Percentiles rank a stretch among this genome's conserved stretches.
Conservation (phyloP, 1,139 yeast genomes). For the Maudiozyma humilis region DNA sequence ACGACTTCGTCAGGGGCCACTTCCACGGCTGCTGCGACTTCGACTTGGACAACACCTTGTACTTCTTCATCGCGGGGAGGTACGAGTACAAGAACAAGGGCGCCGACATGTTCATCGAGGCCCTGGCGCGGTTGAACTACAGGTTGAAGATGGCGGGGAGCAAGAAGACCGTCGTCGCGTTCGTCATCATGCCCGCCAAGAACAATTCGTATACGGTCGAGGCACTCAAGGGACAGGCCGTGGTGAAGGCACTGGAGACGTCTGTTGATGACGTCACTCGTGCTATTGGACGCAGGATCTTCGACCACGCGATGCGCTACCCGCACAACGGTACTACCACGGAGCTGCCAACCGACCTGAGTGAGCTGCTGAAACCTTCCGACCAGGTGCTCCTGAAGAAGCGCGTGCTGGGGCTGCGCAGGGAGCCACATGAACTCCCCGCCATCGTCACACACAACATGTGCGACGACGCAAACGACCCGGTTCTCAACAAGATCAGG, state of each 20-base stretch:
- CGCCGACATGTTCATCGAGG: slow-evolving; percentile 88
- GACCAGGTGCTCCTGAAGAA: slow-evolving; percentile 87
- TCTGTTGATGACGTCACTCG: slow-evolving; percentile 85
- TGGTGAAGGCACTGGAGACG: slow-evolving; percentile 79
- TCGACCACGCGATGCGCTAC: slow-evolving; percentile 83
- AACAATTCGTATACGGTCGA: slow-evolving; percentile 93
- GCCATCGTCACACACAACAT: slow-evolving; percentile 98
- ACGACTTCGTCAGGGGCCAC: slow-evolving; percentile 93
- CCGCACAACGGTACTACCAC: slow-evolving; percentile 48
- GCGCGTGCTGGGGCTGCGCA: slow-evolving; percentile 82
- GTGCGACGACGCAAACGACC: slow-evolving; percentile 87
- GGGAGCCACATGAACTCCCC: slow-evolving; percentile 77
- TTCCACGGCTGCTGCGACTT: slow-evolving; percentile 95
- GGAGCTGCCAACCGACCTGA: slow-evolving; percentile 52
- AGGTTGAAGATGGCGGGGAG: slow-evolving; percentile 73
- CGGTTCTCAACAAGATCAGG: slow-evolving; percentile 85
- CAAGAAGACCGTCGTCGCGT: slow-evolving; percentile 92
- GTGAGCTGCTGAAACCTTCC: slow-evolving; percentile 76
- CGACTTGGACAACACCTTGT: slow-evolving; percentile 85
- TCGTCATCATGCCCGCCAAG: slow-evolving; percentile 95
- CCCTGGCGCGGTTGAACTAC: slow-evolving; percentile 86
- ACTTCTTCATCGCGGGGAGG: slow-evolving; percentile 94
- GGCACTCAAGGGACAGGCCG: slow-evolving; percentile 94
- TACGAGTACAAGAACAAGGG: slow-evolving; percentile 96
- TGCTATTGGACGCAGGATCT: slow-evolving; percentile 76